Conservation (phyloP, 371 early-diverging fungal genomes). For the Saksenaea vasiformis region DNA sequence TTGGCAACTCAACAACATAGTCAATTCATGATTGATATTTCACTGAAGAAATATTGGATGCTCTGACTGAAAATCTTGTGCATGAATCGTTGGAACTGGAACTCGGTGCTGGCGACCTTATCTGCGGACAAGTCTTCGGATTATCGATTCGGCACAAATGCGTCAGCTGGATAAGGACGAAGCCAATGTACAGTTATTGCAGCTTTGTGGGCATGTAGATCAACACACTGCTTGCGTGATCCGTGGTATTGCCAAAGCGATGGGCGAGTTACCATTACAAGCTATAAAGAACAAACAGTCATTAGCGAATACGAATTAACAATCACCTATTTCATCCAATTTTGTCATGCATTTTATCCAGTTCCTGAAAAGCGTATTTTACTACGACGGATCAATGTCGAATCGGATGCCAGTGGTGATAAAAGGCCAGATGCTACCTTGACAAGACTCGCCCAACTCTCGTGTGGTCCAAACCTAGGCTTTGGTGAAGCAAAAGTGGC, state of each 20-base stretch:
- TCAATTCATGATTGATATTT: slow-evolving; percentile 18
- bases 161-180: slow-evolving; percentile 21
- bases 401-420: slow-evolving; percentile 22
- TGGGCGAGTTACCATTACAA: too few relatives aligned
- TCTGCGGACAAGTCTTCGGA: slow-evolving; percentile 20
- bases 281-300: too few relatives aligned
- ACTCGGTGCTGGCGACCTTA: slow-evolving; percentile 12
- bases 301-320: too few relatives aligned
- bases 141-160: slow-evolving; percentile 20
- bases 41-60: slow-evolving; percentile 22
- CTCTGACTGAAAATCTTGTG: slow-evolving; percentile 18
- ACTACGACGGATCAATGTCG: slow-evolving; percentile 22
- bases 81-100: slow-evolving; percentile 18
- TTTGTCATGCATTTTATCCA: too few relatives aligned
- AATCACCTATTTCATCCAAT: too few relatives aligned
- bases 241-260: slow-evolving; percentile 16
- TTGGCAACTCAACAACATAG: slow-evolving; percentile 22
- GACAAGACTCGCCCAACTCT: slow-evolving; percentile 21
- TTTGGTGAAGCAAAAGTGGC: slow-evolving; percentile 28
- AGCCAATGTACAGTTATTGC: slow-evolving; percentile 20
- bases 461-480: slow-evolving; percentile 26
- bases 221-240: slow-evolving; percentile 19
- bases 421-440: slow-evolving; percentile 26
- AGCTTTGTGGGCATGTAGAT: slow-evolving; percentile 20
- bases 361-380: slow-evolving; percentile 20